These are phyloP conservation scores for Podosphaera leucotricha DNA, from an alignment of 2,329 filamentous ascomycete genomes.

Conservation along the genomic window DNA sequence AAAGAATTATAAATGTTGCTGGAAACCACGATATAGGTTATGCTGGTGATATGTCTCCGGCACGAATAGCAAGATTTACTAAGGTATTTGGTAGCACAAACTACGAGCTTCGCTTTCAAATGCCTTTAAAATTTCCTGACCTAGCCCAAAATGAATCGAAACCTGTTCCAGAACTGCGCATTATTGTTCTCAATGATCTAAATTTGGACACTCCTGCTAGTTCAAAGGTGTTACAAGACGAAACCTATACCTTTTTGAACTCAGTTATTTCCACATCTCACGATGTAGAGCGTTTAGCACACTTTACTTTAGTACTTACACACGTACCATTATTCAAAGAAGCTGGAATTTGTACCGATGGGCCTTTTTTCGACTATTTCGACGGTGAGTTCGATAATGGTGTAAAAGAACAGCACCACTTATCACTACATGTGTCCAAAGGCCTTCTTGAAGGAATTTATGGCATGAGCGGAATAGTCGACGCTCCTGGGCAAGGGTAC, in stretches of 20 bases:
- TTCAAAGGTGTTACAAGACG: slow-evolving; percentile 40
- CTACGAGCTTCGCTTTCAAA: slow-evolving; percentile 60
- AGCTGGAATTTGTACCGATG: slow-evolving; percentile 60
- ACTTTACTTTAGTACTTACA: slow-evolving; percentile 68
- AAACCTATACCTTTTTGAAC: slow-evolving; percentile 60
- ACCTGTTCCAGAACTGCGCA: slow-evolving; percentile 44
- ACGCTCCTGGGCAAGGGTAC: slow-evolving; percentile 33
- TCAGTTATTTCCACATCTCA: slow-evolving; percentile 36
- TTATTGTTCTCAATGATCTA: slow-evolving; percentile 79
- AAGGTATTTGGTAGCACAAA: slow-evolving; percentile 66
- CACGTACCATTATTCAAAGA: slow-evolving; percentile 81
- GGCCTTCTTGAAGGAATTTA: slow-evolving; percentile 70
- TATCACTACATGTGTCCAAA: slow-evolving; percentile 46
- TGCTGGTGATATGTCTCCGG: slow-evolving; percentile 64
- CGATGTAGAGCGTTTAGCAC: slow-evolving; percentile 34
- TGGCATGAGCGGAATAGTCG: slow-evolving; percentile 42
- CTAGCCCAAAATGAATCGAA: slow-evolving; percentile 22
- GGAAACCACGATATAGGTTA: slow-evolving; percentile 97
- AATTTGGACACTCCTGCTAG: slow-evolving; percentile 71
- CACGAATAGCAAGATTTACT: slow-evolving; percentile 61
- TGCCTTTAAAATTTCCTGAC: slow-evolving; percentile 23
- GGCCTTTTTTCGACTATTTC: slow-evolving; percentile 64
- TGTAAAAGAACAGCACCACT: slow-evolving; percentile 75
- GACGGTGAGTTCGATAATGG: slow-evolving; percentile 38
- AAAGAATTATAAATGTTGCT: slow-evolving; percentile 63